Evolutionary conservation across 2,329 filamentous ascomycete species (phyloP), one percentile per base, ranked within the genome.

Genomic region (Lasiodiplodia sp.): DNA sequence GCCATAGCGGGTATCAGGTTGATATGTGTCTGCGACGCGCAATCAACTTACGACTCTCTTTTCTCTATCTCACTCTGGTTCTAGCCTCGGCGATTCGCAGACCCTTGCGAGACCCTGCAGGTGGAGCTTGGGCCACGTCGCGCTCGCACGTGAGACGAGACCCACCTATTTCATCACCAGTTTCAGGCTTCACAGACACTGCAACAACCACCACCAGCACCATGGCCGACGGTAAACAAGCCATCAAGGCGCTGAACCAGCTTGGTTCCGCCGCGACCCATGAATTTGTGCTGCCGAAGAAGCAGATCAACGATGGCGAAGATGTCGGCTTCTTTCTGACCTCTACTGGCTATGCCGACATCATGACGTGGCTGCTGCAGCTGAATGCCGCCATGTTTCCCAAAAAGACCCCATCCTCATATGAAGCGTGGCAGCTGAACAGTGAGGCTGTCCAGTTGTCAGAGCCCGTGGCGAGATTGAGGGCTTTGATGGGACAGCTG

Each of bases 351-450:
- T 97, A 98, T 81, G 87, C 89, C 69, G 93, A 97, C 77, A 92
- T 99, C 66, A 91, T 93, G 79, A 86, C 88, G 57, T 98, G 97
- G 78, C 83, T 98, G 57, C 85, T 97, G 72, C 96, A 98, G 81
- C 89, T 99, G 60, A 98, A 97, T 79, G 89, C 91, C 69, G 87
- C 94, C 12, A 88, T 98, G 81, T 92, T 95, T 72, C 94, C 95
- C 0, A 84, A 88, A 23, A 89, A 86, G 72, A 68, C 62, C 18
- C 77, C 79, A 70, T 76, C 78, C 21, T 78, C 77, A 56, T 77
- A 83, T 53, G 86, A 87, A 71, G 84, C 85, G n/a, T 90, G 87
- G 84, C 78, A 77, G 8, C 69, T 83, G 38, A 77, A 81, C 62
- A 79, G 82, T 37, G 73, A 80, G 1, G 78, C 83, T 38, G 77